A percentile compares a stretch with the other conserved stretches of the same genome.
phyloP scores from a whole-genome alignment of 2,329 filamentous ascomycete species.

The Didymella segeticola region DNA sequence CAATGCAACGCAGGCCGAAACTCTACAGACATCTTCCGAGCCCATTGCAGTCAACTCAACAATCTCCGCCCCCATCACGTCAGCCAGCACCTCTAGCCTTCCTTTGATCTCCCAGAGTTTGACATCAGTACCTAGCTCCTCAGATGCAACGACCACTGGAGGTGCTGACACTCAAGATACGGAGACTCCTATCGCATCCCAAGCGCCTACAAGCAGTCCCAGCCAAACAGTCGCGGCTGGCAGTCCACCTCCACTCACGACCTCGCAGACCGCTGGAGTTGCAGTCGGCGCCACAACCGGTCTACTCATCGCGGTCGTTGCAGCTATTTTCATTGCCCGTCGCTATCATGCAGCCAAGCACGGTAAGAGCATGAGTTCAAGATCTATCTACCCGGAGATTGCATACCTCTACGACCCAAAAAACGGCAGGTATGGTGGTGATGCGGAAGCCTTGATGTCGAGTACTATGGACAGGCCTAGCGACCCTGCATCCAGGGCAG shows the following conservation, averaged over 20 bases:
- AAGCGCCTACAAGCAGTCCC: conserved; percentile 20
- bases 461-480: conserved; percentile 21
- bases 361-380: conserved; percentile 30
- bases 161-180: neutral
- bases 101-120: neutral
- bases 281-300: conserved; percentile 44
- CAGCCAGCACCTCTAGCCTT: neutral
- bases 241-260: conserved; percentile 30
- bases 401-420: conserved; percentile 46
- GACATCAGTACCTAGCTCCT: neutral
- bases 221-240: conserved; percentile 18
- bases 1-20: conserved; percentile 6
- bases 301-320: conserved; percentile 43
- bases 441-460: conserved; percentile 36
- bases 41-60: neutral
- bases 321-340: conserved; percentile 41
- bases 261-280: conserved; percentile 45
- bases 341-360: conserved; percentile 35
- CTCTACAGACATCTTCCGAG: conserved; percentile 1
- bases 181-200: neutral
- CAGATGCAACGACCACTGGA: neutral
- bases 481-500: neutral
- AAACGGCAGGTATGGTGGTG: conserved; percentile 18
- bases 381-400: conserved; percentile 39
- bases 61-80: neutral